Conservation (phyloP, 192 early-diverging fungal genomes). For the Umbelopsis isabellina region DNA sequence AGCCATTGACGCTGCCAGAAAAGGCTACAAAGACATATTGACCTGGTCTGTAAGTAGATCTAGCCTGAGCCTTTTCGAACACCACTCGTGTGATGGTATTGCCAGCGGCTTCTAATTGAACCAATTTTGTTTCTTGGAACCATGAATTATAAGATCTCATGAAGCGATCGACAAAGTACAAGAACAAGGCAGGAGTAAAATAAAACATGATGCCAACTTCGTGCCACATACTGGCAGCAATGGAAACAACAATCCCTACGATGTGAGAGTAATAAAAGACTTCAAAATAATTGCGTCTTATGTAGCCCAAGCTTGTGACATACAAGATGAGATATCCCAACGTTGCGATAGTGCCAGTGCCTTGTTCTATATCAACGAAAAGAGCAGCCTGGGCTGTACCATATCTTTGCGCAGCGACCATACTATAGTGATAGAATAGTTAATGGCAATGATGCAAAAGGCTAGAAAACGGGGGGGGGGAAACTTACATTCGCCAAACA, state of each 20-base stretch:
- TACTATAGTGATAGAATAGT: neutral
- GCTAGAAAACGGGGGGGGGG: neutral
- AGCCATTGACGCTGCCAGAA: conserved; percentile 19
- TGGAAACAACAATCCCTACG: conserved; percentile 35
- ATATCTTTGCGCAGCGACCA: neutral
- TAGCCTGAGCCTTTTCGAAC: conserved; percentile 23
- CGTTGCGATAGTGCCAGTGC: conserved; percentile 30
- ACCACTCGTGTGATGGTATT: conserved; percentile 20
- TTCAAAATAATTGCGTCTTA: conserved; percentile 48
- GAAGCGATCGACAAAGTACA: conserved; percentile 41
- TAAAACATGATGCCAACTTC: conserved; percentile 32
- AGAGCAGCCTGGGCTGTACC: conserved; percentile 23
- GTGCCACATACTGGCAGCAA: conserved; percentile 37
- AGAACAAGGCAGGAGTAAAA: conserved; percentile 24
- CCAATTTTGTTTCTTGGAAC: conserved; percentile 14
- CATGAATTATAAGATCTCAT: conserved; percentile 38
- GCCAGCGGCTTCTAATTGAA: conserved; percentile 11
- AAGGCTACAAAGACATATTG: conserved; percentile 51
- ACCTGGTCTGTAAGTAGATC: conserved; percentile 34
- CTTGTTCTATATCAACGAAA: conserved; percentile 31
- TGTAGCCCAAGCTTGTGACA: conserved; percentile 29
- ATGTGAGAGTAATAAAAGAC: conserved; percentile 47
- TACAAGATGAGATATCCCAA: conserved; percentile 33
- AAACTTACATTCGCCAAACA: conserved; percentile 41
- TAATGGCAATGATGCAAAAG: neutral